These are phyloP conservation scores for Globisporangium canariense DNA, from an alignment of 352 stramenopile species.

Conservation along the genomic window DNA sequence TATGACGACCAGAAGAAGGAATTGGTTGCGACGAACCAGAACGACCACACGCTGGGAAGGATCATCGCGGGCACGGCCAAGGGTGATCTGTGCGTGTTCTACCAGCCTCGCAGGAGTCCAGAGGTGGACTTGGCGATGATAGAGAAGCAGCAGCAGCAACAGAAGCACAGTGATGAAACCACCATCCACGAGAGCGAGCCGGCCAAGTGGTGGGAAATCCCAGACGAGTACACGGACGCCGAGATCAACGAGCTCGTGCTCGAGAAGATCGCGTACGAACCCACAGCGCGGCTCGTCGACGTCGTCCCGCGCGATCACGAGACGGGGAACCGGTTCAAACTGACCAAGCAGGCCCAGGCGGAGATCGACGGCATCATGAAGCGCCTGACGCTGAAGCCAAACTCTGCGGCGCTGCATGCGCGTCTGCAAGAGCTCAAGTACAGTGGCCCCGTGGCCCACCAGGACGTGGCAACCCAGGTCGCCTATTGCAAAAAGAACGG, in stretches of 20 bases:
- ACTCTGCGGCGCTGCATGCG: constrained; percentile 35
- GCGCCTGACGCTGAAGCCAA: constrained; percentile 41
- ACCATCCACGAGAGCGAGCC: constrained; percentile 28
- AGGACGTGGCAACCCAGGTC: constrained; percentile 39
- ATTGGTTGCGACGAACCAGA: constrained; percentile 34
- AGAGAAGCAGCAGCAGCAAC: constrained; percentile 14
- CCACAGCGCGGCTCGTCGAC: constrained; percentile 53
- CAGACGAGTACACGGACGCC: constrained; percentile 54
- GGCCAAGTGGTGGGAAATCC: constrained; percentile 75
- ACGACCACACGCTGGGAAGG: constrained; percentile 55
- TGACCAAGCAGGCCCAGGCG: constrained; percentile 43
- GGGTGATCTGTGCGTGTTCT: constrained; percentile 67
- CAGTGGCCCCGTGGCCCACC: constrained; percentile 43
- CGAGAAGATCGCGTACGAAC: constrained; percentile 58
- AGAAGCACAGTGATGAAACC: not conserved
- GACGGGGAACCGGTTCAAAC: constrained; percentile 65
- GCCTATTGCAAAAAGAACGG: constrained; percentile 54
- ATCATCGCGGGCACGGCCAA: constrained; percentile 62
- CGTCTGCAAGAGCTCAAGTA: constrained; percentile 53
- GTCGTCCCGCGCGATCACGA: constrained; percentile 59
- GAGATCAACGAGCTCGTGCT: constrained; percentile 63
- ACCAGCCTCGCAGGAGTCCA: constrained; percentile 44
- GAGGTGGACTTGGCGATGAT: constrained; percentile 26
- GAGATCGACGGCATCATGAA: constrained; percentile 60
- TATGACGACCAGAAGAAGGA: constrained; percentile 52